A percentile compares a stretch with the other conserved stretches of the same genome.
phyloP scores from a whole-genome alignment of 2,329 filamentous ascomycete genomes.

The Helotiales sp. region DNA sequence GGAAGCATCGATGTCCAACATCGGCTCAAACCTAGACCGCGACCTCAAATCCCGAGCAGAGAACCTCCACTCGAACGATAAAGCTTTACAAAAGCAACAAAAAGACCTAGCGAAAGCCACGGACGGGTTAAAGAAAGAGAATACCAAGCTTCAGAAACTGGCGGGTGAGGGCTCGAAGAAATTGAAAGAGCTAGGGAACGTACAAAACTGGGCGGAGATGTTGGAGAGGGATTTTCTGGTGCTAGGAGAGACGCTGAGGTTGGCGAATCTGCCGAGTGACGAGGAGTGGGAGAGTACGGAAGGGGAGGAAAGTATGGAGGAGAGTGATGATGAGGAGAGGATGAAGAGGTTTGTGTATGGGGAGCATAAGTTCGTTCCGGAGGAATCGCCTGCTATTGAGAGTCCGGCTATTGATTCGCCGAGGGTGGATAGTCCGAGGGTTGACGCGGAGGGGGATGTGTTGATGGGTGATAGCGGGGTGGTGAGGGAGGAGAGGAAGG shows the following conservation, averaged over 20 bases:
- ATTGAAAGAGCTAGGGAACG: slow-evolving; percentile 76
- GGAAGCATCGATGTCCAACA: slow-evolving; percentile 49
- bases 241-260: slow-evolving; percentile 62
- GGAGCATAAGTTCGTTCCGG: background rate
- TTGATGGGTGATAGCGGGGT: slow-evolving; percentile 13
- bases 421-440: background rate
- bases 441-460: slow-evolving; percentile 1
- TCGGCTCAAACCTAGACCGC: slow-evolving; percentile 69
- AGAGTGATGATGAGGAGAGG: slow-evolving; percentile 4
- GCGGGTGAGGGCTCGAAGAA: slow-evolving; percentile 61
- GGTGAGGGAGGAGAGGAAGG: slow-evolving; percentile 12
- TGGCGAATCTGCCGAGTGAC: slow-evolving; percentile 46
- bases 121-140: slow-evolving; percentile 60
- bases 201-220: slow-evolving; percentile 88
- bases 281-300: slow-evolving; percentile 19
- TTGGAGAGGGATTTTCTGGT: slow-evolving; percentile 67
- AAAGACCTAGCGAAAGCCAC: slow-evolving; percentile 62
- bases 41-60: slow-evolving; percentile 67
- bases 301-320: slow-evolving; percentile 7
- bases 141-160: slow-evolving; percentile 62
- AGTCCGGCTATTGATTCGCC: background rate
- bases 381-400: background rate
- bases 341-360: slow-evolving; percentile 5
- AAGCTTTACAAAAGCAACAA: slow-evolving; percentile 67
- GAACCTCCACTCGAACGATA: slow-evolving; percentile 68